Percentiles rank a stretch among this genome's conserved stretches.
Evolutionary conservation across 1,139 yeast genomes (phyloP).

Genomic region (Yarrowia galli): DNA sequence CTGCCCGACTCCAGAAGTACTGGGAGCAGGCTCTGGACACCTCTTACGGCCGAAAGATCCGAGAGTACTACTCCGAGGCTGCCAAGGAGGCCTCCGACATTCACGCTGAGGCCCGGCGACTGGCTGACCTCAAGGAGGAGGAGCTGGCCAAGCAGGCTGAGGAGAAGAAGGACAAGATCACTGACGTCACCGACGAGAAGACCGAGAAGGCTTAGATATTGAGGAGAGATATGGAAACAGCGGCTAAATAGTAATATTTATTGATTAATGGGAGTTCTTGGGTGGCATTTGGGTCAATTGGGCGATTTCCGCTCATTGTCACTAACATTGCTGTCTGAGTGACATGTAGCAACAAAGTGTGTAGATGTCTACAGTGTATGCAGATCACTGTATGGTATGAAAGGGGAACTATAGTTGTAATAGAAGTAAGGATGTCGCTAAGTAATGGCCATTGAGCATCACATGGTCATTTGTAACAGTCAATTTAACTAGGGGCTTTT

Average conservation of each 20-base stretch:
- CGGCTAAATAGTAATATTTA: conserved; percentile 3
- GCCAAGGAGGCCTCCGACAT: conserved; percentile 67
- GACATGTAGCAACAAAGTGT: too few relatives aligned
- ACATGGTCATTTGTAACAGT: too few relatives aligned
- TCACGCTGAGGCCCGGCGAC: conserved; percentile 74
- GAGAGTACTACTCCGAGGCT: conserved; percentile 60
- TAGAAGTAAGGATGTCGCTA: too few relatives aligned
- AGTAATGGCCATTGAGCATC: too few relatives aligned
- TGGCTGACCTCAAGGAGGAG: conserved; percentile 61
- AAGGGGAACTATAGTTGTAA: too few relatives aligned
- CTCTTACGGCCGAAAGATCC: conserved; percentile 60
- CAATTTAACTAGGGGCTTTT: too few relatives aligned
- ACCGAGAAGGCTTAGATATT: conserved; percentile 26
- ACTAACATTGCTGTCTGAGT: too few relatives aligned
- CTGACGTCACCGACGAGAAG: conserved; percentile 4
- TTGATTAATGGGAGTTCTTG: background rate
- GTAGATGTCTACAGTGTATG: too few relatives aligned
- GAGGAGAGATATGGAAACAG: too few relatives aligned
- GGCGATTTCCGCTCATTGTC: too few relatives aligned
- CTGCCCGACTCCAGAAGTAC: conserved; percentile 53
- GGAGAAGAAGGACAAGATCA: conserved; percentile 10
- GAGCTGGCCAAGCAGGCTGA: conserved; percentile 39
- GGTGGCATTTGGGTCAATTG: too few relatives aligned
- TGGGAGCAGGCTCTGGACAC: conserved; percentile 58
- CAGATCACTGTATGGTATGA: too few relatives aligned